A percentile compares a stretch with the other conserved stretches of the same genome.
These are phyloP conservation scores for Alopecurus myosuroides DNA, from an alignment of 176 grass and related monocot species.

Conservation along the genomic window DNA sequence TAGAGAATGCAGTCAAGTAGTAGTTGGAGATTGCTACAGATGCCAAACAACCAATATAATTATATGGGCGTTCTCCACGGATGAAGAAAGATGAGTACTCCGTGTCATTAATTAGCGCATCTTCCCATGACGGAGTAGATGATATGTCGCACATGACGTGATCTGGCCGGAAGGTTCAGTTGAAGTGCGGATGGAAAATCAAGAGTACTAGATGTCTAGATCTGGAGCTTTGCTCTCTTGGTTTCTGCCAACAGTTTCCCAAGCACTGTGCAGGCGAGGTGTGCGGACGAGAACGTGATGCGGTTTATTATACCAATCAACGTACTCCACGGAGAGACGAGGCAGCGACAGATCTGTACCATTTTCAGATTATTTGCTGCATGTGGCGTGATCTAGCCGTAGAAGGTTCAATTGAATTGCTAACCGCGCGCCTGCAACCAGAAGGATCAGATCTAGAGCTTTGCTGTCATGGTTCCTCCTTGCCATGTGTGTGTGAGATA, in stretches of 20 bases:
- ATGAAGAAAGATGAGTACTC: background rate
- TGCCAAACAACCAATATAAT: background rate
- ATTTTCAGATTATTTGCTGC: background rate
- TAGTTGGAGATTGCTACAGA: background rate
- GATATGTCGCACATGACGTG: background rate
- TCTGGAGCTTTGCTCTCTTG: background rate
- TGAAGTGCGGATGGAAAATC: background rate
- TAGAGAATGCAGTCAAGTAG: background rate
- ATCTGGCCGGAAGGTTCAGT: background rate
- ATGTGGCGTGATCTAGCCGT: background rate
- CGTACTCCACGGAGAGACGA: background rate
- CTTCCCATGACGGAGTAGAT: background rate
- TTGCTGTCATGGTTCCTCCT: background rate
- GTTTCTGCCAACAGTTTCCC: background rate
- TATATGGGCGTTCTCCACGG: background rate
- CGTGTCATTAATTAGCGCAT: background rate
- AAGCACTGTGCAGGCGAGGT: no score
- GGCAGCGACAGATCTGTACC: background rate
- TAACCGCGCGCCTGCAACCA: background rate
- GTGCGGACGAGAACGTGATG: background rate
- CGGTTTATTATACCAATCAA: background rate
- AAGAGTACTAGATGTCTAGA: slow-evolving; percentile 1
- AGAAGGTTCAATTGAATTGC: background rate
- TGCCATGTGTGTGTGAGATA: background rate
- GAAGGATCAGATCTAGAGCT: background rate